phyloP scores from a whole-genome alignment of 148 eudicot genomes.

The Fagopyrum esculentum region DNA sequence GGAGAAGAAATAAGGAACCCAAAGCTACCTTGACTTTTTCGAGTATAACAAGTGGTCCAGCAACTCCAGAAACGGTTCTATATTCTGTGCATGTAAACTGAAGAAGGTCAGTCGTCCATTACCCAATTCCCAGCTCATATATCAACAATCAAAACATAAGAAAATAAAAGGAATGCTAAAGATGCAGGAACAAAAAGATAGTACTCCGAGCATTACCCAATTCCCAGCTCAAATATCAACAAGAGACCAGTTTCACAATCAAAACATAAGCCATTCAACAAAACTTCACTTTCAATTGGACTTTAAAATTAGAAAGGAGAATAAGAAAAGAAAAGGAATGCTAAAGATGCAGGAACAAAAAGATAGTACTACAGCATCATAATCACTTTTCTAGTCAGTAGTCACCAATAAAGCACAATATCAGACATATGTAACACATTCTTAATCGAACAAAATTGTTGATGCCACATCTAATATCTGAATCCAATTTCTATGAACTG shows the following conservation, averaged over 20 bases:
- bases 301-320: background rate
- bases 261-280: background rate
- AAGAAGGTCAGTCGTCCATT: background rate
- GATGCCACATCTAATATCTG: background rate
- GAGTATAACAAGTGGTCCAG: conserved; percentile 79
- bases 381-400: background rate
- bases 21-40: conserved; percentile 67
- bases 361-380: background rate
- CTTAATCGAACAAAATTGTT: background rate
- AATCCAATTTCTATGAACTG: background rate
- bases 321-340: background rate
- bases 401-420: background rate
- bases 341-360: background rate
- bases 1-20: conserved; percentile 5
- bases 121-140: background rate
- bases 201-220: background rate
- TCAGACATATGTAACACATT: background rate
- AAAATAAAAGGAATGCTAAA: background rate
- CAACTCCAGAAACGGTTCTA: conserved; percentile 80
- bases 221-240: background rate
- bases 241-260: background rate
- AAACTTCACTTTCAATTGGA: background rate
- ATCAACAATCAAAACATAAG: background rate
- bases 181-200: background rate
- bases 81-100: conserved; percentile 37